A percentile compares a stretch with the other conserved stretches of the same genome.
Evolutionary conservation across 106 monocot species (phyloP).

Genomic region (Alisma plantagoaquatica): DNA sequence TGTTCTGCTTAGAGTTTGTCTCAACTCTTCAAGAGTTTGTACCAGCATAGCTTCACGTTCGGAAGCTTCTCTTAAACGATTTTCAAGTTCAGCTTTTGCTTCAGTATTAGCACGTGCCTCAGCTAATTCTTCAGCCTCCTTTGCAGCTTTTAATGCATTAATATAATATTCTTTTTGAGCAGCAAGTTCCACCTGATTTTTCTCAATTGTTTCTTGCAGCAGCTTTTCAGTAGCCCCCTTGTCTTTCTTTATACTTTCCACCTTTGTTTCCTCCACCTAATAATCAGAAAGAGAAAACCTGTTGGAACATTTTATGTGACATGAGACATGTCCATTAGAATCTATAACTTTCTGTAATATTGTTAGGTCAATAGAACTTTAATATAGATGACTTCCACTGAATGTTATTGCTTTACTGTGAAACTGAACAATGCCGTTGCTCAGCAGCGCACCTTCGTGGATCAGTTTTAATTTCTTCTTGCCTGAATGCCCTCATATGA

Average conservation of each 20-base stretch:
- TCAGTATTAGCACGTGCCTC: slow-evolving; percentile 77
- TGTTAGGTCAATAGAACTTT: no score
- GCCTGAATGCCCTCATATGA: no score
- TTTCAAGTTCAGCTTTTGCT: slow-evolving; percentile 85
- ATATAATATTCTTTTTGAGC: slow-evolving; percentile 95
- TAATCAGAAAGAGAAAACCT: slow-evolving; percentile 1
- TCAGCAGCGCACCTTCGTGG: no score
- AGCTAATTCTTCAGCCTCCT: slow-evolving; percentile 88
- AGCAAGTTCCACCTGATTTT: slow-evolving; percentile 75
- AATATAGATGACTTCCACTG: no score
- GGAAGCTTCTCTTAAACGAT: slow-evolving; percentile 62
- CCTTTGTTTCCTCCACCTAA: slow-evolving; percentile 93
- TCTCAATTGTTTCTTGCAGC: slow-evolving; percentile 95
- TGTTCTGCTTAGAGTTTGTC: slow-evolving; percentile 80
- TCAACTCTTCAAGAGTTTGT: slow-evolving; percentile 83
- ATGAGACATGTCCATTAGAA: no score
- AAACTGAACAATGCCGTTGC: no score
- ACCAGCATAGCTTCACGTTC: slow-evolving; percentile 86
- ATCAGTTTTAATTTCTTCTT: no score
- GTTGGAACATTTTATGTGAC: neutral
- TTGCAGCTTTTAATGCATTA: slow-evolving; percentile 85
- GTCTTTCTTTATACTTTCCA: slow-evolving; percentile 86
- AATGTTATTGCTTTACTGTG: no score
- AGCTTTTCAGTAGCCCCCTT: slow-evolving; percentile 87
- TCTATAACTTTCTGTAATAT: no score